Conservation (phyloP, 2,329 filamentous ascomycete species). For the Cladosporium sp. region DNA sequence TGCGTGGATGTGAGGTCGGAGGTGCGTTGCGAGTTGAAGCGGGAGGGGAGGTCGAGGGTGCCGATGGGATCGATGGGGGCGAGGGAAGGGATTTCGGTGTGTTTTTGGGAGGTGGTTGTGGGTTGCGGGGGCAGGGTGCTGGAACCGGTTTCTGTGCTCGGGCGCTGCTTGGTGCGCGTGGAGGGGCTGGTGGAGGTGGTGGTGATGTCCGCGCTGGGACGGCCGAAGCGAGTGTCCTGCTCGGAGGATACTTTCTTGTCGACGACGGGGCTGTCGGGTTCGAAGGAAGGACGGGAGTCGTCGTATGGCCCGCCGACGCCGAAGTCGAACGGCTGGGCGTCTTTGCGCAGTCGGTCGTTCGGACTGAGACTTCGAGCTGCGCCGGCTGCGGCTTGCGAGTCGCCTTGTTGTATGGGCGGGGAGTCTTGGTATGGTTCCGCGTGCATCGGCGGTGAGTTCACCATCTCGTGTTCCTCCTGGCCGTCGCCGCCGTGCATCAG, state of each 20-base stretch:
- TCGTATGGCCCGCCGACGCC: slow-evolving; percentile 17
- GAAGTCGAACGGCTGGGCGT: slow-evolving; percentile 20
- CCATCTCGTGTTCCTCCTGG: slow-evolving; percentile 36
- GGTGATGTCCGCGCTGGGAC: neutral
- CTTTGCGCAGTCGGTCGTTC: neutral
- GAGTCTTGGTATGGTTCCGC: slow-evolving; percentile 30
- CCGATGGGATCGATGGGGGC: slow-evolving; percentile 27
- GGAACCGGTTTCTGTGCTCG: slow-evolving; percentile 1
- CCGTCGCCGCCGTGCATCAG: slow-evolving; percentile 52
- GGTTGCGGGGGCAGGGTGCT: neutral
- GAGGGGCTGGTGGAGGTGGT: neutral
- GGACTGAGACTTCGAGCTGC: slow-evolving; percentile 16
- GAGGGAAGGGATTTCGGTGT: slow-evolving; percentile 23
- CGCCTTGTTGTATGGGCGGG: slow-evolving; percentile 17
- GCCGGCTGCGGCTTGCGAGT: slow-evolving; percentile 17
- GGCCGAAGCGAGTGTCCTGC: neutral
- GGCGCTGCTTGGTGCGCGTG: neutral
- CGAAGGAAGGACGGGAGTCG: slow-evolving; percentile 4
- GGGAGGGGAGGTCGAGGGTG: slow-evolving; percentile 27
- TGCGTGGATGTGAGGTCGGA: neutral
- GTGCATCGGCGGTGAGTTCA: slow-evolving; percentile 30
- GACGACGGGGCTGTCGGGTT: slow-evolving; percentile 14
- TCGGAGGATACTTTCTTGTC: neutral
- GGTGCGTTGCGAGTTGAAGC: slow-evolving; percentile 28
- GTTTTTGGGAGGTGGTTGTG: slow-evolving; percentile 8